A percentile compares a stretch with the other conserved stretches of the same genome.
Conservation (phyloP, 2,329 filamentous ascomycete species). For the Colletotrichum siamense region DNA sequence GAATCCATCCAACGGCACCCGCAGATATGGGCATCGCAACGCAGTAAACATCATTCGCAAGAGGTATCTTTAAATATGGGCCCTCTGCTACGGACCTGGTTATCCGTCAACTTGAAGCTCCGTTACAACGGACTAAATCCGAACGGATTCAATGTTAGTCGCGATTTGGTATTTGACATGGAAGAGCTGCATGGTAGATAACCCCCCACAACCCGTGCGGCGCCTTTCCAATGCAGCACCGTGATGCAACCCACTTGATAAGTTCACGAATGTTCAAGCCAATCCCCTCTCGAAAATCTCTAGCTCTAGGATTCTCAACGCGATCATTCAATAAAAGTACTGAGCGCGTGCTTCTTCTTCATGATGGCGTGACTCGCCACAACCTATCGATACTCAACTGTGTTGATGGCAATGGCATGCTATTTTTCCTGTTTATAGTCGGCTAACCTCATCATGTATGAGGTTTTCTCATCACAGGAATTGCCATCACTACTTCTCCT, state of each 20-base stretch:
- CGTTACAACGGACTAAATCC: background rate
- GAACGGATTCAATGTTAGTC: background rate
- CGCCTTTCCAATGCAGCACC: background rate
- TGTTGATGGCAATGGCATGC: background rate
- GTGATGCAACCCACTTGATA: background rate
- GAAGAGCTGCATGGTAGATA: background rate
- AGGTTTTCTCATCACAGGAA: background rate
- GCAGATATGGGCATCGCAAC: background rate
- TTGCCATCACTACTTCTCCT: background rate
- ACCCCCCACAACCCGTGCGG: background rate
- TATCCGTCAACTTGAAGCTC: background rate
- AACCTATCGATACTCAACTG: background rate
- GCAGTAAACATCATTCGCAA: background rate
- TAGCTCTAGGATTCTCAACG: background rate
- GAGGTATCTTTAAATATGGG: background rate
- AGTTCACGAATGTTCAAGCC: background rate
- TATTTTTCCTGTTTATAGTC: background rate
- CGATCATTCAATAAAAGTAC: background rate
- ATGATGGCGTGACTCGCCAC: background rate
- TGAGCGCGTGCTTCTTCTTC: background rate
- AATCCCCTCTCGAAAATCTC: background rate
- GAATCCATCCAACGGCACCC: background rate
- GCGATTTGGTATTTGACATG: background rate
- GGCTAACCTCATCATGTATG: background rate
- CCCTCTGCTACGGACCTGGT: background rate